These are phyloP conservation scores for Silene latifolia DNA, from an alignment of 148 eudicot genomes.

Conservation along the genomic window DNA sequence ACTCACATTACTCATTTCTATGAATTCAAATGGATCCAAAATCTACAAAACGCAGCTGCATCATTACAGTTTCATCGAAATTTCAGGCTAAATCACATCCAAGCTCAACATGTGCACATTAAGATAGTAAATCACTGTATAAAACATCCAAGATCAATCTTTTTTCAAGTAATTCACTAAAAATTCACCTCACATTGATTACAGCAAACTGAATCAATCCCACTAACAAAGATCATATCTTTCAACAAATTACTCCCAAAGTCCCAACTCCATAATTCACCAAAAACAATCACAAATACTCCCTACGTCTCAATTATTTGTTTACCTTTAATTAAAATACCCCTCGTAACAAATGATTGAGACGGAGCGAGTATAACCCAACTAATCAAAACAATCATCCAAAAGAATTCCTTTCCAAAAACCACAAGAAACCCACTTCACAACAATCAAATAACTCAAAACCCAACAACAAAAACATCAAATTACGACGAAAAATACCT, in stretches of 20 bases:
- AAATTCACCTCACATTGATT: neutral
- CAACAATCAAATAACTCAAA: neutral
- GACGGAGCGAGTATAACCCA: neutral
- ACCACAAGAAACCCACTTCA: slow-evolving; percentile 11
- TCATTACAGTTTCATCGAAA: slow-evolving; percentile 12
- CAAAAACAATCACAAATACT: too few species aligned
- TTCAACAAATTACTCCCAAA: slow-evolving; percentile 11
- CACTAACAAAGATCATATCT: slow-evolving; percentile 10
- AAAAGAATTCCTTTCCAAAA: neutral
- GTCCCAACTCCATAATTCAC: neutral
- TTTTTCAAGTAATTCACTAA: neutral
- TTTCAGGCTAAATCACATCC: neutral
- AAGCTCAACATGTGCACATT: neutral
- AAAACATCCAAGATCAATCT: slow-evolving; percentile 6
- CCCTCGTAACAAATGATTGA: too few species aligned
- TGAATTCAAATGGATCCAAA: neutral
- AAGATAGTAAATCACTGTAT: neutral
- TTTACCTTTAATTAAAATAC: too few species aligned
- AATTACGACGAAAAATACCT: slow-evolving; percentile 36
- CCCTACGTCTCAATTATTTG: too few species aligned
- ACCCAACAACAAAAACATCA: neutral
- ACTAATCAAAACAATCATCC: neutral
- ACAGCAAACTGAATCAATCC: neutral
- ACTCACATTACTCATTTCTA: neutral
- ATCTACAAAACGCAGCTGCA: neutral